These are phyloP conservation scores for Encephalitozoon cuniculi DNA, from an alignment of 371 early-diverging fungal genomes.

Conservation along the genomic window DNA sequence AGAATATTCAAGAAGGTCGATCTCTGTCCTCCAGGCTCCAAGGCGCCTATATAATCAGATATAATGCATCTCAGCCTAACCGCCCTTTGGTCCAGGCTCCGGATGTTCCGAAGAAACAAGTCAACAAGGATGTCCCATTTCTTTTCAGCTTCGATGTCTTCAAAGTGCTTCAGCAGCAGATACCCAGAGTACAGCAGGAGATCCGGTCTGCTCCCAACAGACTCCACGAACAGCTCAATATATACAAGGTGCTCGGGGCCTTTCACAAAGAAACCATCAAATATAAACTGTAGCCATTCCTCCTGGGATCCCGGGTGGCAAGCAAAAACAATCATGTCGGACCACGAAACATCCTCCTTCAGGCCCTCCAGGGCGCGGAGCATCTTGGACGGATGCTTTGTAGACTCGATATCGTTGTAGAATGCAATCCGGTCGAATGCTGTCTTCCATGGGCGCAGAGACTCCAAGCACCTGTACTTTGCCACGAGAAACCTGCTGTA, in stretches of 20 bases:
- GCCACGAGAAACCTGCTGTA: not conserved
- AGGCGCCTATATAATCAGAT: not conserved
- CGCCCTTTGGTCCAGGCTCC: not conserved
- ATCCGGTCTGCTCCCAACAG: not conserved
- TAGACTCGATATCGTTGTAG: not conserved
- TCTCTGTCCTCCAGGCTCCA: not conserved
- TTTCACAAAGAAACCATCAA: not conserved
- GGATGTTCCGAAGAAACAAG: not conserved
- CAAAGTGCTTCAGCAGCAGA: not conserved
- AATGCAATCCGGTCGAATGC: not conserved
- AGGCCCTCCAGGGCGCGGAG: not conserved
- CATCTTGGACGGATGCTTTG: not conserved
- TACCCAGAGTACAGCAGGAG: not conserved
- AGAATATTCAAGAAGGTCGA: not conserved
- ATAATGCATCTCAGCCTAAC: not conserved
- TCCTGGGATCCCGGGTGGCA: conserved; percentile 6
- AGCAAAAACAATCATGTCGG: conserved; percentile 12
- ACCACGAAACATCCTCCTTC: conserved; percentile 1
- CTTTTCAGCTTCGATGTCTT: not conserved
- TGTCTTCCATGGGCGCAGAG: not conserved
- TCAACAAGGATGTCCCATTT: not conserved
- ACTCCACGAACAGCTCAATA: conserved; percentile 2
- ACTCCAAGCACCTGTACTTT: not conserved
- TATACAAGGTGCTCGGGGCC: conserved; percentile 8
- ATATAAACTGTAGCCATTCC: conserved; percentile 13